Conservation (phyloP, 2,329 filamentous ascomycete species). For the Aspergillus transmontanensis region DNA sequence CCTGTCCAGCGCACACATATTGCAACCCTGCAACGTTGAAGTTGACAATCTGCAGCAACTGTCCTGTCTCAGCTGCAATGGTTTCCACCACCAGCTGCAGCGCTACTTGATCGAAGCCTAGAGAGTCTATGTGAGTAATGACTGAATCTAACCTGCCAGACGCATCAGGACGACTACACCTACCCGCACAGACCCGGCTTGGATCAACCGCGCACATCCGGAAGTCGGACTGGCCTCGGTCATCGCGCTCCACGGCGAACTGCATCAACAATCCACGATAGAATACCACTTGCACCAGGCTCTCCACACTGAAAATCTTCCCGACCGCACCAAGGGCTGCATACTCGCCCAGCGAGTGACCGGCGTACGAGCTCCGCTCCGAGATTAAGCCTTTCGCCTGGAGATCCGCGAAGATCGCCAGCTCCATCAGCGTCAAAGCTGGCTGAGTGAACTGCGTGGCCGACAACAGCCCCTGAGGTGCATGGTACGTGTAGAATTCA, state of each 20-base stretch:
- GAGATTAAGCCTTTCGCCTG: conserved; percentile 93
- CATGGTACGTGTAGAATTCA: conserved; percentile 94
- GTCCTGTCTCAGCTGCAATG: conserved; percentile 88
- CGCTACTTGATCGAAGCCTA: conserved; percentile 97
- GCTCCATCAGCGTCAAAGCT: conserved; percentile 97
- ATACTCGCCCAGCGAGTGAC: conserved; percentile 97
- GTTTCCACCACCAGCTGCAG: conserved; percentile 96
- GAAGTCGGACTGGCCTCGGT: conserved; percentile 91
- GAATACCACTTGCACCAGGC: conserved; percentile 96
- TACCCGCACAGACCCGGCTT: conserved; percentile 67
- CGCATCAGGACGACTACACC: no score
- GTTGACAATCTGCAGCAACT: conserved; percentile 99
- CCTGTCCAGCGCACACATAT: conserved; percentile 68
- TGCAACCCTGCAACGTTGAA: conserved; percentile 76
- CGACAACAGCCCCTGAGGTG: conserved; percentile 89
- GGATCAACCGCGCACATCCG: conserved; percentile 99
- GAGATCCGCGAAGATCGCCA: conserved; percentile 99
- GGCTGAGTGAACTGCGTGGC: conserved; percentile 99
- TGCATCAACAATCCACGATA: conserved; percentile 99
- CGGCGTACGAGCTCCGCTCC: conserved; percentile 93
- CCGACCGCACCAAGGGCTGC: conserved; percentile 93
- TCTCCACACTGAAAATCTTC: conserved; percentile 99
- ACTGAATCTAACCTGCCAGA: no score
- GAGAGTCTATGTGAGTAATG: conserved; percentile 56
- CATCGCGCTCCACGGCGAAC: conserved; percentile 96